Evolutionary conservation across 305 asterid species (phyloP).

Genomic region (Caryopteris hybrid): DNA sequence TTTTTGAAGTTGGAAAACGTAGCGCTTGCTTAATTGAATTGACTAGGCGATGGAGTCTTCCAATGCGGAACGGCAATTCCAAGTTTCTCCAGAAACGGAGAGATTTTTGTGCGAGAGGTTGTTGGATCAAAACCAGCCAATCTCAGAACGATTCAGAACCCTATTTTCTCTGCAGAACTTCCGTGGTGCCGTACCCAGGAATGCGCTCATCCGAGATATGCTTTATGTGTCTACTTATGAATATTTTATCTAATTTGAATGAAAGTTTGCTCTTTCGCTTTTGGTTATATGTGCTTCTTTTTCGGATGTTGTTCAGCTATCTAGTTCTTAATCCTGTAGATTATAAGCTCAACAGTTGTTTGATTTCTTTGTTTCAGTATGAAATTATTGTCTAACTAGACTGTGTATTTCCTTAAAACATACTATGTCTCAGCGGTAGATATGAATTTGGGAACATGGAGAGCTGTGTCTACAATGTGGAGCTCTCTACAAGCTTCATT

Average conservation of each 20-base stretch:
- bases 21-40: no score
- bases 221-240: neutral
- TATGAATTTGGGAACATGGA: neutral
- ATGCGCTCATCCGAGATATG: conserved; percentile 61
- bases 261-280: neutral
- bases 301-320: neutral
- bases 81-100: conserved; percentile 60
- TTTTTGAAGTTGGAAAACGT: neutral
- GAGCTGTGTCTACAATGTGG: no score
- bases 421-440: no score
- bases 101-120: conserved; percentile 59
- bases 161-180: conserved; percentile 90
- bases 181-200: conserved; percentile 69
- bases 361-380: neutral
- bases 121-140: conserved; percentile 65
- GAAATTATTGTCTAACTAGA: neutral
- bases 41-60: conserved; percentile 23
- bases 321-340: neutral
- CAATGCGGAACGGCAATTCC: conserved; percentile 30
- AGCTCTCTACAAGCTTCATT: no score
- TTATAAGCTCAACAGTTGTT: neutral
- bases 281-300: neutral
- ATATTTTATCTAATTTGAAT: neutral
- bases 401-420: neutral
- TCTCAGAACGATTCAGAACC: conserved; percentile 80